phyloP scores from a whole-genome alignment of 2,329 filamentous ascomycete species.

The Alternaria burnsii region DNA sequence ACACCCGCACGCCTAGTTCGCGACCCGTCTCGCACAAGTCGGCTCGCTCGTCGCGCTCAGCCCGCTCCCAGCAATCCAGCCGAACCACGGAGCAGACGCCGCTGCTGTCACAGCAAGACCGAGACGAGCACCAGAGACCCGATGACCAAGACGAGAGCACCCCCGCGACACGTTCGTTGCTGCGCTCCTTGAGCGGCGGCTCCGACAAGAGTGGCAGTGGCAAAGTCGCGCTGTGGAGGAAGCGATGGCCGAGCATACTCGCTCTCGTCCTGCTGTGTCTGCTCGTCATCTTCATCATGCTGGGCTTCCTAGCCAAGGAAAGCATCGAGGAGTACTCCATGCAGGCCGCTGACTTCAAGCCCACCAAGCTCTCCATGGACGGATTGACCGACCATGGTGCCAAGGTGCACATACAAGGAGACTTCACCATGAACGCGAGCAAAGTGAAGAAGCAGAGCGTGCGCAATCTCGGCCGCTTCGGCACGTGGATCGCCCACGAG shows the following conservation, averaged over 20 bases:
- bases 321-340: conserved; percentile 86
- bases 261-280: conserved; percentile 73
- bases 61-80: conserved; percentile 42
- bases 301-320: conserved; percentile 83
- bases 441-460: conserved; percentile 76
- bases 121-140: conserved; percentile 33
- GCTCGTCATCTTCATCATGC: conserved; percentile 74
- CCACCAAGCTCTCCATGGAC: conserved; percentile 84
- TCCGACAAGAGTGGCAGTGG: conserved; percentile 24
- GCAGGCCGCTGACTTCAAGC: conserved; percentile 81
- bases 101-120: conserved; percentile 44
- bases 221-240: conserved; percentile 48
- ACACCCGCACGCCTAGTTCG: conserved; percentile 46
- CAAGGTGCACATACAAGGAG: conserved; percentile 79
- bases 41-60: conserved; percentile 43
- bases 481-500: conserved; percentile 80
- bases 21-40: conserved; percentile 51
- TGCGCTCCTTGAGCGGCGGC: conserved; percentile 45
- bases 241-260: conserved; percentile 80
- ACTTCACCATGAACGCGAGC: conserved; percentile 80
- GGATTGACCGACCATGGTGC: conserved; percentile 83
- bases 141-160: conserved; percentile 29
- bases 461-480: conserved; percentile 76
- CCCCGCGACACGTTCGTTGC: conserved; percentile 48
- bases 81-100: conserved; percentile 53